Percentiles rank a stretch among this genome's conserved stretches.
Evolutionary conservation across 371 early-diverging fungal species (phyloP).

Genomic region (Mortierella sp.): DNA sequence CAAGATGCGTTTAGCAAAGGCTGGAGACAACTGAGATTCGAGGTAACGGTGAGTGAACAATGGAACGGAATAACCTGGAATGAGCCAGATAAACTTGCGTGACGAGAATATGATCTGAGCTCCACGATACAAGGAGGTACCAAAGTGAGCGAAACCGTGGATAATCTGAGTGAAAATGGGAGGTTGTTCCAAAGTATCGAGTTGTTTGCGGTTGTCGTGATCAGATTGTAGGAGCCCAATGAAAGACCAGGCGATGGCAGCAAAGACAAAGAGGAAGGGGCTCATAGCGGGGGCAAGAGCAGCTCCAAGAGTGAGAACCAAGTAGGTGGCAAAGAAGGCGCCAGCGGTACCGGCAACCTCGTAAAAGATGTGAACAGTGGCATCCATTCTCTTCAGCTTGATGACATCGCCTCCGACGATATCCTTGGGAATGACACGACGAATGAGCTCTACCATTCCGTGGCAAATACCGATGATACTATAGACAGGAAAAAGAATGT

Average conservation of each 20-base stretch:
- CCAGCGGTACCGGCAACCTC: slow-evolving; percentile 68
- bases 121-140: slow-evolving; percentile 53
- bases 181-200: slow-evolving; percentile 18
- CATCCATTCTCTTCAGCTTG: slow-evolving; percentile 68
- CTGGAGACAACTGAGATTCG: slow-evolving; percentile 60
- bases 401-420: slow-evolving; percentile 66
- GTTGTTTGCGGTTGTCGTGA: slow-evolving; percentile 19
- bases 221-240: slow-evolving; percentile 51
- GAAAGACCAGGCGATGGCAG: slow-evolving; percentile 59
- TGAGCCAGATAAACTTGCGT: slow-evolving; percentile 64
- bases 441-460: slow-evolving; percentile 66
- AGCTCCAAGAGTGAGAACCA: slow-evolving; percentile 57
- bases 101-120: slow-evolving; percentile 57
- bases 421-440: slow-evolving; percentile 69
- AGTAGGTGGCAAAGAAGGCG: slow-evolving; percentile 61
- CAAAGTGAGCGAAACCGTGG: slow-evolving; percentile 56
- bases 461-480: slow-evolving; percentile 60
- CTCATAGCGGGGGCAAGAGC: slow-evolving; percentile 59
- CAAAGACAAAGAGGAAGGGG: slow-evolving; percentile 59
- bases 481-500: slow-evolving; percentile 59
- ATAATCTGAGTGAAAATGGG: slow-evolving; percentile 30
- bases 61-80: slow-evolving; percentile 64
- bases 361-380: slow-evolving; percentile 64
- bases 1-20: slow-evolving; percentile 59
- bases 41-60: slow-evolving; percentile 67